These are phyloP conservation scores for Boletus sp. DNA, from an alignment of 768 basidiomycete species.

Conservation along the genomic window DNA sequence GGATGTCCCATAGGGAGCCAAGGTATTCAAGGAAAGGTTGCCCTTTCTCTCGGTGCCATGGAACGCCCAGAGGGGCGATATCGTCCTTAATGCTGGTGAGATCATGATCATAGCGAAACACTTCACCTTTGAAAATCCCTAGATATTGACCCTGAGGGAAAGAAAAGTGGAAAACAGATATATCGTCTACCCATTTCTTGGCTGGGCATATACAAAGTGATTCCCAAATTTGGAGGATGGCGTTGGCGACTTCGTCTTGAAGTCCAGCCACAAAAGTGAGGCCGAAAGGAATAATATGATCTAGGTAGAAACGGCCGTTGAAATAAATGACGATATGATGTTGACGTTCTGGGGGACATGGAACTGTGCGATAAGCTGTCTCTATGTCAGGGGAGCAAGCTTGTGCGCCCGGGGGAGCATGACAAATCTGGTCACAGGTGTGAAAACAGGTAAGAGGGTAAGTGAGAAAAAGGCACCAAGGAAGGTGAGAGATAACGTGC, in stretches of 20 bases:
- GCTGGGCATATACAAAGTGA: background rate
- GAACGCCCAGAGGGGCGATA: background rate
- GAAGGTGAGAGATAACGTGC: no score
- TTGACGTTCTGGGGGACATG: background rate
- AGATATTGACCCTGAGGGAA: background rate
- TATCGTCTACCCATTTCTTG: background rate
- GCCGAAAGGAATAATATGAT: background rate
- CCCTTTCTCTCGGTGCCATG: background rate
- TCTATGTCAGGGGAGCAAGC: background rate
- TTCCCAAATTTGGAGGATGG: background rate
- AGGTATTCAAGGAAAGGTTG: background rate
- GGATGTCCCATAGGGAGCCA: no score
- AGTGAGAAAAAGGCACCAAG: no score
- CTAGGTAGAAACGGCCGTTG: background rate
- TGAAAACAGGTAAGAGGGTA: no score
- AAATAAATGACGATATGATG: background rate
- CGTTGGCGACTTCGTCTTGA: background rate
- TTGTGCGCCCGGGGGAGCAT: no score
- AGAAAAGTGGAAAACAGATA: background rate
- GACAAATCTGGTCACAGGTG: no score
- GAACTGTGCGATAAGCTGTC: background rate
- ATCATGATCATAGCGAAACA: background rate
- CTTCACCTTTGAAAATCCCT: background rate
- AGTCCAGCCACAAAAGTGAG: background rate
- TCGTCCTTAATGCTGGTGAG: background rate